A percentile compares a stretch with the other conserved stretches of the same genome.
phyloP scores from a whole-genome alignment of 169 alveolate genomes.

The Plasmodium billcollinsi region DNA sequence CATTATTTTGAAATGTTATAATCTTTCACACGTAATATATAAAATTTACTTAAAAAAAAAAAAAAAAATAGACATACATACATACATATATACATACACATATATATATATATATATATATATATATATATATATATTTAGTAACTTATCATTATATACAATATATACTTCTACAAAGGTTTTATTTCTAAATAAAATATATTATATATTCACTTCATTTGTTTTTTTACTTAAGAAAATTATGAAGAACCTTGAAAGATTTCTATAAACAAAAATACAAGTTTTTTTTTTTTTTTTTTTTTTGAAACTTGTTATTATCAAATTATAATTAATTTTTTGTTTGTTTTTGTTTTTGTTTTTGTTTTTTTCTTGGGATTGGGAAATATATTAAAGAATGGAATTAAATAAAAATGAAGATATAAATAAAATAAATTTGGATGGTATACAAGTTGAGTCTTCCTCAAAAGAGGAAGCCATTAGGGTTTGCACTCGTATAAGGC shows the following conservation, averaged over 20 bases:
- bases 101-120: background rate
- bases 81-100: background rate
- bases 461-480: slow-evolving; percentile 84
- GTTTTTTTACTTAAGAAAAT: background rate
- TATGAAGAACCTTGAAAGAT: slow-evolving; percentile 10
- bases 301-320: background rate
- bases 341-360: background rate
- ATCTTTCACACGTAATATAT: slow-evolving; percentile 59
- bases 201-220: background rate
- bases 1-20: slow-evolving; percentile 32
- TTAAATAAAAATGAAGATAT: slow-evolving; percentile 59
- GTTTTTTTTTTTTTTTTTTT: slow-evolving; percentile 2
- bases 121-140: slow-evolving; percentile 9
- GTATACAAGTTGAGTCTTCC: slow-evolving; percentile 75
- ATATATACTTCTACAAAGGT: too few relatives aligned
- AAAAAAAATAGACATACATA: slow-evolving; percentile 21
- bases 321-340: slow-evolving; percentile 1
- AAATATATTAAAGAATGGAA: slow-evolving; percentile 39
- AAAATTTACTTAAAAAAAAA: slow-evolving; percentile 4
- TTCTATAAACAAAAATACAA: slow-evolving; percentile 6
- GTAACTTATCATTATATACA: background rate
- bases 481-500: slow-evolving; percentile 86
- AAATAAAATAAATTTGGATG: slow-evolving; percentile 54
- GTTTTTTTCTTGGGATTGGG: background rate
- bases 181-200: background rate